Percentiles rank a stretch among this genome's conserved stretches.
These are phyloP conservation scores for Albophoma yamanashiensis DNA, from an alignment of 2,329 filamentous ascomycete species.

Conservation along the genomic window DNA sequence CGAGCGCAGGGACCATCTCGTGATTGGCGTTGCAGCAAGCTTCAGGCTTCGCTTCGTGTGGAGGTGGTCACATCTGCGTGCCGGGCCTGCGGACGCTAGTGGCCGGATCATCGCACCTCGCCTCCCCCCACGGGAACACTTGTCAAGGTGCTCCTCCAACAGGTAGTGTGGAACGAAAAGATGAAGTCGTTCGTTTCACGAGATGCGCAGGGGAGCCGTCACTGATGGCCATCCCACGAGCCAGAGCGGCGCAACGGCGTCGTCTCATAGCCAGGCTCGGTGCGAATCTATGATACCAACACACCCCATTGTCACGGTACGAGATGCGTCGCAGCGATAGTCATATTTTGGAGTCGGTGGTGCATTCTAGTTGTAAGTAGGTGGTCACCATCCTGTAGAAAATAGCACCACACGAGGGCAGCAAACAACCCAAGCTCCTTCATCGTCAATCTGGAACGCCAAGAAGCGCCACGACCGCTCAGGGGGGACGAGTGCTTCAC, in stretches of 20 bases:
- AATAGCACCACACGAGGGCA: neutral
- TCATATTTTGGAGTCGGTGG: too few species aligned
- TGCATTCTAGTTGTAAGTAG: neutral
- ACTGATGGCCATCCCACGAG: neutral
- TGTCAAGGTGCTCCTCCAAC: neutral
- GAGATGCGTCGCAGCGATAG: neutral
- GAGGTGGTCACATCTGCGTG: neutral
- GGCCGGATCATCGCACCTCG: neutral
- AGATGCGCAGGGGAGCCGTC: neutral
- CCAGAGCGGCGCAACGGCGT: neutral
- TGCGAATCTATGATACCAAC: too few species aligned
- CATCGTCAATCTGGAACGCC: neutral
- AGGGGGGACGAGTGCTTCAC: neutral
- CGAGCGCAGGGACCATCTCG: neutral
- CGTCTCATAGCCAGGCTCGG: neutral
- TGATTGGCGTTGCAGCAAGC: neutral
- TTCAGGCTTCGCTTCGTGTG: too few species aligned
- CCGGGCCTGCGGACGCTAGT: neutral
- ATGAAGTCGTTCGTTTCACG: neutral
- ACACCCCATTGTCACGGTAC: too few species aligned
- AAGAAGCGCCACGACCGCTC: neutral
- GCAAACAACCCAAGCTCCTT: neutral
- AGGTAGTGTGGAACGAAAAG: neutral
- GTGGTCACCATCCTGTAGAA: neutral
- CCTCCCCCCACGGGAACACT: neutral